Base-by-base conservation (phyloP, 345 rosid genomes). In the Salix suchowensis region DNA sequence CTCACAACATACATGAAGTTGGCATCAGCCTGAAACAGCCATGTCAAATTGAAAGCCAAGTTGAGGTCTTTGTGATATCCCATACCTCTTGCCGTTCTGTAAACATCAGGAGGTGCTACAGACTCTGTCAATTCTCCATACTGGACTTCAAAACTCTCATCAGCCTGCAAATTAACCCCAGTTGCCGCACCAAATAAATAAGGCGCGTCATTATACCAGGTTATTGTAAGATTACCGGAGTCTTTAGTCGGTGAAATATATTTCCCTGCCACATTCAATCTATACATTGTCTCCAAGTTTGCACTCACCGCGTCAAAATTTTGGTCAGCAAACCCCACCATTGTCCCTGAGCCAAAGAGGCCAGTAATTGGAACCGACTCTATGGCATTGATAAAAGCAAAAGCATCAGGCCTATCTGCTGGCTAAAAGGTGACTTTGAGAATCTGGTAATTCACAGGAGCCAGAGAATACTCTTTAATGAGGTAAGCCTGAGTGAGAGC, bases 261-360 rank as follows among this genome's bases (percentile, higher is more conserved):
- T 12, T 85, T 87, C 39, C 99, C 99, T 19, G 83, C 94, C 0
- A 91, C 92, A 70, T 96, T 92, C 32, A 96, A 70, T 72, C 97
- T 87, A 54, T 80, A 84, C 94, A 96, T 86, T 0, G 91, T 86
- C 80, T 93, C 85, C 54, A 96, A 71, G 79, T 82, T 85, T 2
- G 82, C 70, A 1, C 34, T 23, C 23, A 70, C 78, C 15, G 77
- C 80, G 77, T 91, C 92, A 0, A 78, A 9, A 1, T 58, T 64
- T n/a, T 79, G 78, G 68, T 88, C 88, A 6, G 77, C 24, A n/a
- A 84, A 77, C 24, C 97, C 99, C 67, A 91, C 88, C 82, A 88
- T 72, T 19, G 21, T 52, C 10, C 83, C 90, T 1, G 78, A 12
- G 7, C 87, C 89, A 54, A 96, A 93, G 78, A 93, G 7, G 8